phyloP scores from a whole-genome alignment of 768 basidiomycete species.

The Mycena alexandri region DNA sequence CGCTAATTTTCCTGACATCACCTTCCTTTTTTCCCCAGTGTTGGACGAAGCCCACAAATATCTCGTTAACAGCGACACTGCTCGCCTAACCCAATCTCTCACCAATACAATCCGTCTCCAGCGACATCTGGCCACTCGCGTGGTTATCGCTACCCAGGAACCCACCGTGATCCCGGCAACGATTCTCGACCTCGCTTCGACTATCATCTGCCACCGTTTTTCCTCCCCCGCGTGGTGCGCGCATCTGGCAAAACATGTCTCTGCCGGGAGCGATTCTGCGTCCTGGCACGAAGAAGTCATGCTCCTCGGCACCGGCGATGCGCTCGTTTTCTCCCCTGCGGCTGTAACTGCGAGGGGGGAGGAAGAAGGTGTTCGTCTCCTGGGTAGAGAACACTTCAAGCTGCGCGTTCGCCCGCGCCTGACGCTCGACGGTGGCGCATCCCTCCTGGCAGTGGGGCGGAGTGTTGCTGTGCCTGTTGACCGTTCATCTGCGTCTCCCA shows the following conservation, averaged over 20 bases:
- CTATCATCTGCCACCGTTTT: conserved; percentile 64
- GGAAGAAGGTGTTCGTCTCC: background rate
- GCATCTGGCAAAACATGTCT: conserved; percentile 62
- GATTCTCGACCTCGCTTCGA: conserved; percentile 62
- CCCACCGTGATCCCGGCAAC: conserved; percentile 68
- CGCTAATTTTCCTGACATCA: conserved; percentile 5
- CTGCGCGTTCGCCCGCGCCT: conserved; percentile 9
- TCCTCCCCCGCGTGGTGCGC: conserved; percentile 70
- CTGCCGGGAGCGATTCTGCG: conserved; percentile 48
- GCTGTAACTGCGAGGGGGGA: conserved; percentile 18
- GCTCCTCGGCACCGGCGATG: conserved; percentile 33
- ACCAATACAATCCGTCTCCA: conserved; percentile 63
- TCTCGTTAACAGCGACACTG: conserved; percentile 49
- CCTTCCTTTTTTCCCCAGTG: conserved; percentile 37
- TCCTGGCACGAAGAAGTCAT: conserved; percentile 34
- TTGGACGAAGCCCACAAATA: conserved; percentile 72
- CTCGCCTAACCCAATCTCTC: conserved; percentile 60
- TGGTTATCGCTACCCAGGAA: conserved; percentile 69
- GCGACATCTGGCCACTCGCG: conserved; percentile 63
- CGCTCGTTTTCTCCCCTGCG: conserved; percentile 34
- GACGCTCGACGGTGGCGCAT: conserved; percentile 10
- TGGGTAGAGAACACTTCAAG: background rate
- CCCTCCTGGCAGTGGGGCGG: conserved; percentile 4
- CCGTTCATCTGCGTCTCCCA: background rate
- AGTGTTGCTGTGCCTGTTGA: background rate